phyloP scores from a whole-genome alignment of 345 rosid species.

The Hypericum androsaemum region DNA sequence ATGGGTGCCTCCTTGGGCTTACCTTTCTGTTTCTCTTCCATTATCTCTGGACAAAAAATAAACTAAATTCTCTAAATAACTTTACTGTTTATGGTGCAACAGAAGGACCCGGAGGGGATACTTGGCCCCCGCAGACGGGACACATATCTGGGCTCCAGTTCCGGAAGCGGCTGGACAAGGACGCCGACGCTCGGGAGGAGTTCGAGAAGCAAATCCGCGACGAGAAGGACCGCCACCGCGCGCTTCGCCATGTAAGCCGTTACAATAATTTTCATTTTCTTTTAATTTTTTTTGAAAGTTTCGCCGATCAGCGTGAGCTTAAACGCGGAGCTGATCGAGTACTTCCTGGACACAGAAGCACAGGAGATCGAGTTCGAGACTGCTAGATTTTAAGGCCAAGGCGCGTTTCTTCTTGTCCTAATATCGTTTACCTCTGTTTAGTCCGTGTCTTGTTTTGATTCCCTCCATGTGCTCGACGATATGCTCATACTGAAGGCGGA shows the following conservation, averaged over 20 bases:
- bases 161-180: conserved; percentile 58
- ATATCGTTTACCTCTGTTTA: conserved; percentile 16
- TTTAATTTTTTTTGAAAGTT: not conserved
- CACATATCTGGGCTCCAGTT: conserved; percentile 74
- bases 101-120: conserved; percentile 82
- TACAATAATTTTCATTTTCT: not conserved
- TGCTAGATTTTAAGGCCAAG: conserved; percentile 59
- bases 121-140: conserved; percentile 54
- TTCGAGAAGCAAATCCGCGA: conserved; percentile 64
- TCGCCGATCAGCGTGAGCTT: not conserved
- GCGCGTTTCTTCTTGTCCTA: conserved; percentile 16
- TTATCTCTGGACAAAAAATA: no score
- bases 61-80: not conserved
- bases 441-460: conserved; percentile 7
- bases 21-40: not conserved
- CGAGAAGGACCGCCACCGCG: conserved; percentile 68
- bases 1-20: conserved; percentile 39
- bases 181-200: conserved; percentile 66
- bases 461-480: conserved; percentile 13
- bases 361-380: conserved; percentile 80
- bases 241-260: conserved; percentile 53
- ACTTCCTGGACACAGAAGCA: conserved; percentile 89
- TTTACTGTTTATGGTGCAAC: not conserved
- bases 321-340: conserved; percentile 53
- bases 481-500: conserved; percentile 7